Evolutionary conservation across 805 yeast species (phyloP), one percentile per base, ranked within the genome.

Genomic region (Pichia ethanolica): DNA sequence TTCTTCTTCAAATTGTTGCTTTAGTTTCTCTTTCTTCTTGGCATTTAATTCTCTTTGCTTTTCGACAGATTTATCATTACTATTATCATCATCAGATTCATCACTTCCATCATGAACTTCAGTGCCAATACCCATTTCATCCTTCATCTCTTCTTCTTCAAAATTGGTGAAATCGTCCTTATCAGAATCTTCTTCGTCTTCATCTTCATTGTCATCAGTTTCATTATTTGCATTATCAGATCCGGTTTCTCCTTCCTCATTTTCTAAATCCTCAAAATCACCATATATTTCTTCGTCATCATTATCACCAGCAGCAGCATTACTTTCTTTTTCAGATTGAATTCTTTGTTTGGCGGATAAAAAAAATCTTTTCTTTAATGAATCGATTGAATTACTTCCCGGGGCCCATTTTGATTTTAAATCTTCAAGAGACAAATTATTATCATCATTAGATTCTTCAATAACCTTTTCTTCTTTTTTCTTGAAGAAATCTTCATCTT

Each of bases 1-100:
- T 63, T 83, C 89, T 46, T 82, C 89, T 62, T 93, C 98, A 61
- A 93, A 89, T 63, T 93, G 97, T 59, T 87, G 74, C 52, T 89
- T 82, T 51, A 91, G 73, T 60, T 86, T 83, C 55, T 90, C 97
- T 61, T 93, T 95, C 72, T 86, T 89, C 53, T 83, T 81, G 2
- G 97, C 96, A 61, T 90, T 90, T 47, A 79, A 69, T 46, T 79
- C 82, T 64, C 98, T 81, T 64, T 81, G 83, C 61, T 86, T 82
- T 50, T 84, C 95, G 35, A 84, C 69, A 1, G 91, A 71, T 42
- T 80, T 20, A 20, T 20, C 20, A 20, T 20, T 20, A 20, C 20
- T 56, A 39, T 66, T 70, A 7, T 65, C 69, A 4, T 69, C 74
- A 34, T 64, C 71, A 5, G 62, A 67, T n/a, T 54, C 69, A 32